These are phyloP conservation scores for Amphichorda felina DNA, from an alignment of 2,329 filamentous ascomycete species.

Conservation along the genomic window DNA sequence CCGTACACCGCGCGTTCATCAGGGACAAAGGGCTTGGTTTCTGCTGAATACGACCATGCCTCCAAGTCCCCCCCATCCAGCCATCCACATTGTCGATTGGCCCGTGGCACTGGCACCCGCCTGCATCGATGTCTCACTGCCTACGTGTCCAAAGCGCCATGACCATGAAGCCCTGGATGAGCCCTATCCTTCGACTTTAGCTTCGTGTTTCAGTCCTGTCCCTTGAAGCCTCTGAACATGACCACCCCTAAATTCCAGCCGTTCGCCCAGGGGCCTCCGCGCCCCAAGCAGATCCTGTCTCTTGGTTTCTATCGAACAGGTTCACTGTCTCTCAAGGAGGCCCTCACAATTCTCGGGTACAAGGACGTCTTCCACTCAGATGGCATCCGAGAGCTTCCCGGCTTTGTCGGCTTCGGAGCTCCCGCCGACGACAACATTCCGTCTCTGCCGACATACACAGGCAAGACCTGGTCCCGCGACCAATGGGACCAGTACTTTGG, in stretches of 20 bases:
- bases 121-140: no score
- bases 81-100: no score
- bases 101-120: no score
- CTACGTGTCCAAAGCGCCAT: no score
- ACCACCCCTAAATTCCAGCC: not conserved
- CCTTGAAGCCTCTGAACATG: no score
- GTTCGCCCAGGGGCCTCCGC: constrained; percentile 1
- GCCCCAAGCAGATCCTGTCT: constrained; percentile 6
- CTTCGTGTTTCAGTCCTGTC: no score
- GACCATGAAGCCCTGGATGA: no score
- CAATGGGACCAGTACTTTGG: constrained; percentile 3
- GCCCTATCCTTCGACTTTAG: no score
- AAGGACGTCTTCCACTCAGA: constrained; percentile 8
- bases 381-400: constrained; percentile 3
- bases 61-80: no score
- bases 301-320: constrained; percentile 9
- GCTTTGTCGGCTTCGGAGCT: constrained; percentile 3
- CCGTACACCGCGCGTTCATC: no score
- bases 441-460: constrained; percentile 4
- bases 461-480: not conserved
- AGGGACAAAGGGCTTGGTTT: no score
- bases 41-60: no score
- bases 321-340: constrained; percentile 8
- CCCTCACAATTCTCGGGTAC: constrained; percentile 8
- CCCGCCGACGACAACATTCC: constrained; percentile 7